phyloP scores from a whole-genome alignment of 148 eudicot species.

The Polygonum maritimum region DNA sequence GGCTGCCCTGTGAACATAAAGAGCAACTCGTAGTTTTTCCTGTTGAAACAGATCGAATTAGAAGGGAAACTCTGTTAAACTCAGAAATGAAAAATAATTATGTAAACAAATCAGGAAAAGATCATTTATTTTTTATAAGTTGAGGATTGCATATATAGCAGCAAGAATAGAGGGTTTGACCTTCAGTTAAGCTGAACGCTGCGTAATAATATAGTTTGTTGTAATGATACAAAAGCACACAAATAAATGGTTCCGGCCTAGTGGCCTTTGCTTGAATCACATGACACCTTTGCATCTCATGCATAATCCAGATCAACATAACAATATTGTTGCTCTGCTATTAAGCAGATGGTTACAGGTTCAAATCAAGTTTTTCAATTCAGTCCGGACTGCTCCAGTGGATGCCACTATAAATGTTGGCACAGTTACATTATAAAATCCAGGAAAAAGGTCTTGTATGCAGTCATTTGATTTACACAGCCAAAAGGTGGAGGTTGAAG shows the following conservation, averaged over 20 bases:
- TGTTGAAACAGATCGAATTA: slow-evolving; percentile 21
- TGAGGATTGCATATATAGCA: background rate
- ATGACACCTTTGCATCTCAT: background rate
- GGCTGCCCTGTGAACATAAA: slow-evolving; percentile 55
- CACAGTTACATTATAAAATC: background rate
- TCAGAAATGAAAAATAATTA: background rate
- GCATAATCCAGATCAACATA: background rate
- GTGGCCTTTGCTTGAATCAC: background rate
- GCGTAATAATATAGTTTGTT: background rate
- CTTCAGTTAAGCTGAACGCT: background rate
- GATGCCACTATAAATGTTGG: background rate
- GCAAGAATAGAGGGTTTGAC: background rate
- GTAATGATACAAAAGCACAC: background rate
- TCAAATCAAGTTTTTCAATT: background rate
- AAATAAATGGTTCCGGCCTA: background rate
- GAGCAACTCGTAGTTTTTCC: slow-evolving; percentile 61
- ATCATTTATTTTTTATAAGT: background rate
- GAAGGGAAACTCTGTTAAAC: background rate
- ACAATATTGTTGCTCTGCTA: background rate
- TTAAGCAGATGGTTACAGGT: background rate
- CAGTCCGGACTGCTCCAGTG: background rate
- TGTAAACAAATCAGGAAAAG: background rate
- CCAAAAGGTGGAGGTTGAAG: no score
- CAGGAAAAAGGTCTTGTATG: background rate
- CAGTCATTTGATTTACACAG: background rate